phyloP scores from a whole-genome alignment of 2,329 filamentous ascomycete species.

The Trichoderma arundinaceum region DNA sequence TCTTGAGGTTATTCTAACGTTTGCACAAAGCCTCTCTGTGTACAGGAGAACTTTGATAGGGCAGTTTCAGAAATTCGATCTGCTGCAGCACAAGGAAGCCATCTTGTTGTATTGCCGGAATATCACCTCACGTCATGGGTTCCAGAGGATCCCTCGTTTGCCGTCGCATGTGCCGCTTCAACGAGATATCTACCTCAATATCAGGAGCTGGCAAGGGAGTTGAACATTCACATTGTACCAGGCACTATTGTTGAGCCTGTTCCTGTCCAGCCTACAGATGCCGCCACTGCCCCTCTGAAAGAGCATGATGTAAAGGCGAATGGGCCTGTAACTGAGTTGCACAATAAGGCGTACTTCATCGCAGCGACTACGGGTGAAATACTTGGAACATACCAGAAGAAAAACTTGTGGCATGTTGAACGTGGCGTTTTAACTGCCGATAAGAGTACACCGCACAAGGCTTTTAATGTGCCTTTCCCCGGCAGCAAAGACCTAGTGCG shows the following conservation, averaged over 20 bases:
- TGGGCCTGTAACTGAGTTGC: not conserved
- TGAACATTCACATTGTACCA: conserved; percentile 13
- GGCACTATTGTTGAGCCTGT: conserved; percentile 23
- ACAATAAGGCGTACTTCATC: conserved; percentile 22
- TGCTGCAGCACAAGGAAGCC: conserved; percentile 10
- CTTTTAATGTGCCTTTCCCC: conserved; percentile 10
- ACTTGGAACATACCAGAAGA: conserved; percentile 13
- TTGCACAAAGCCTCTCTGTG: not conserved
- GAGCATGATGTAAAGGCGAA: not conserved
- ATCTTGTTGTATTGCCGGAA: conserved; percentile 21
- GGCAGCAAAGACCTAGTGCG: not conserved
- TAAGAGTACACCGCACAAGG: not conserved
- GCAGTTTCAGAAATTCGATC: conserved; percentile 18
- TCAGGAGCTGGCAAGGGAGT: conserved; percentile 1
- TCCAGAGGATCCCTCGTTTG: conserved; percentile 8
- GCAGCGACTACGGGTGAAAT: conserved; percentile 10
- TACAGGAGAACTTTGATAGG: conserved; percentile 4
- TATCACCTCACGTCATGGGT: conserved; percentile 21
- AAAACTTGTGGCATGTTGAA: conserved; percentile 20
- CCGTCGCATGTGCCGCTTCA: not conserved
- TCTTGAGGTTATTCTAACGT: not conserved
- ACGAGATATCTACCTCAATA: not conserved
- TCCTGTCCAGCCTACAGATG: not conserved
- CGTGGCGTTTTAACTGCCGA: conserved; percentile 9
- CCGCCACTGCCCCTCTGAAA: not conserved